Base-by-base conservation (phyloP, 2,329 filamentous ascomycete species). In the Apiospora rasikravindrae region DNA sequence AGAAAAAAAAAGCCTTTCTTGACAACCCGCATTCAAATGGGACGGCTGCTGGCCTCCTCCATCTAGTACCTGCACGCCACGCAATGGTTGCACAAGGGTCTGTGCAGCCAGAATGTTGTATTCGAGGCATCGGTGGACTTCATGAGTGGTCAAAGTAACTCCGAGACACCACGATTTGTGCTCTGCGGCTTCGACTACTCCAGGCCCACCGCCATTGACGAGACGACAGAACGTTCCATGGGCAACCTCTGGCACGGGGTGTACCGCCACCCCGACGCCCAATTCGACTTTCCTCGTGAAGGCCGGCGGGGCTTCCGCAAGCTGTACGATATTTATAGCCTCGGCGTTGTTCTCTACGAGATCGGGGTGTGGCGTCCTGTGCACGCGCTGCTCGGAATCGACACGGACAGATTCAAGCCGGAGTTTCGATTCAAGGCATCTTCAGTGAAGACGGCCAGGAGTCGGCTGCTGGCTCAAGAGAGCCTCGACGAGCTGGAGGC, bases 311-410 rank as follows among this genome's bases (percentile, higher is more conserved):
- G 45, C 19, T 47, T 79, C 71, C 79, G 70, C 83, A 86, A 75
- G 77, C 78, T 69, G 19, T 86, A 84, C 71, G 87, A 89, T 73
- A 76, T 88, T 24, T 88, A 88, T 74, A 82, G 82, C 29, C 80
- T 88, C 0, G 87, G 86, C 1, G 76, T 88, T 13, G 77, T 88
- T 19, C 74, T 88, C 37, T 75, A 87, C 5, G 86, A 89, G 74
- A 84, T 88, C n/a, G 86, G 84, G 3, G 81, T 84, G 73, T 88
- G 86, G 86, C 78, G 82, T 72, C 83, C 83, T 1, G 82, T 88
- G 47, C 80, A 86, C 24, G 70, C 71, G 24, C 78, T 87, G 7
- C 70, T 87, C 51, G 71, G 71, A 37, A 5, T 37, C 8, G 33
- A 37, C 33, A 37, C 33, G 2, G 2, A 37, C 5, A 1, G 5